Base-by-base conservation (phyloP, 768 basidiomycete species). In the Amanita rubescens region DNA sequence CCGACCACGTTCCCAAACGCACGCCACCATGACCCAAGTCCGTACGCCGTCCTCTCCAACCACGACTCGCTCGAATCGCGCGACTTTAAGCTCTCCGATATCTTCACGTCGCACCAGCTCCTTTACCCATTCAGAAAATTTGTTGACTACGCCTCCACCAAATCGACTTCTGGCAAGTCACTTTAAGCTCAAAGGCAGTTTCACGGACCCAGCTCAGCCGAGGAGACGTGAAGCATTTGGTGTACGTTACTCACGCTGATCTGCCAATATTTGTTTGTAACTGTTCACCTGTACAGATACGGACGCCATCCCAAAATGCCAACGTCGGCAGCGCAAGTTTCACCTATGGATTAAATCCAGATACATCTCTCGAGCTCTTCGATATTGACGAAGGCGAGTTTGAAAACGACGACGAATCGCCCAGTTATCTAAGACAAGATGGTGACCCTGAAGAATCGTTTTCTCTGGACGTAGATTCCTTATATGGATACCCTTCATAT, bases 331-430 rank as follows among this genome's bases (percentile, higher is more conserved):
- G 62, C 54, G 56, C 60, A 48, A 67, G 62, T 54, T 67, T 69
- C 55, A 73, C 67, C 55, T 56, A 69, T 45, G 66, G 67, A 37
- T 55, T 71, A 25, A 70, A 69, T 50, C 67, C 67, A 62, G 76
- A 75, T 59, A 69, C 75, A 62, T 70, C 73, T 60, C 59, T 75
- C 38, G 79, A 86, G 34, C 70, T 87, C 53, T 88, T 85, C 63
- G 83, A 88, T 61, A 87, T 89, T 57, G 81, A 86, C 60, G 87
- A 88, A 65, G 81, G 83, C 61, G 80, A 81, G 54, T 78, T 78
- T 59, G 81, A 82, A 62, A 70, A 72, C 53, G 74, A 75, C 45
- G 65, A 69, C 42, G 52, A 53, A 14, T 35, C 52, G 15, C 25
- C 52, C 35, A 71, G 74, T n/a, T 67, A 66, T 55, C 60, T 59